These are phyloP conservation scores for Geranium brycei DNA, from an alignment of 345 rosid genomes.

Conservation along the genomic window DNA sequence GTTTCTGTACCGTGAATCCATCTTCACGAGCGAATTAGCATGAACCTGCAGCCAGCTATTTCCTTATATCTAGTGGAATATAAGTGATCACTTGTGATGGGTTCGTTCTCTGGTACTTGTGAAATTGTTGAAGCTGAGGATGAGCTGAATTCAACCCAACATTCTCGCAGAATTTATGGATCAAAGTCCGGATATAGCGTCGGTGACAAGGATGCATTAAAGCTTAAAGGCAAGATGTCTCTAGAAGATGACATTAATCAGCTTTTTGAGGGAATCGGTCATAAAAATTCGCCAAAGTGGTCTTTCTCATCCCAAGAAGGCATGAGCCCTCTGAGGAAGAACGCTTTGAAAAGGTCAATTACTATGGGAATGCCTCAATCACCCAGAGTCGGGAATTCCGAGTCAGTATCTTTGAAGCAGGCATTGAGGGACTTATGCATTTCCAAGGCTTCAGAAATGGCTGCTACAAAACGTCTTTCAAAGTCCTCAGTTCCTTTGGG, in stretches of 20 bases:
- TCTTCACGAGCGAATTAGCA: no score
- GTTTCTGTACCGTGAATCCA: no score
- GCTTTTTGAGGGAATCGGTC: conserved; percentile 66
- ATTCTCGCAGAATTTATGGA: conserved; percentile 30
- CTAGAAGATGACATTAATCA: conserved; percentile 72
- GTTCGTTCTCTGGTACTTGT: conserved; percentile 42
- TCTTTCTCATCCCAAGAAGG: conserved; percentile 36
- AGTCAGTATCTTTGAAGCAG: conserved; percentile 69
- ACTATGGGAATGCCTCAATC: conserved; percentile 48
- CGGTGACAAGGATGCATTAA: conserved; percentile 28
- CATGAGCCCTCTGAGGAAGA: conserved; percentile 43
- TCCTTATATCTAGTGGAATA: no score
- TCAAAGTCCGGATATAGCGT: conserved; percentile 25
- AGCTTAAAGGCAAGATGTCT: conserved; percentile 44
- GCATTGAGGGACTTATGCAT: conserved; percentile 80
- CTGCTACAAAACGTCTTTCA: conserved; percentile 23
- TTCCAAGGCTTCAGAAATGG: conserved; percentile 93
- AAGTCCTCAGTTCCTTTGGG: conserved; percentile 1
- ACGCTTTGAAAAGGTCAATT: conserved; percentile 59
- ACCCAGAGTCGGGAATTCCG: conserved; percentile 53
- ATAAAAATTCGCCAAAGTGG: conserved; percentile 44
- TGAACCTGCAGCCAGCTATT: no score
- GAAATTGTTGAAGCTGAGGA: conserved; percentile 75
- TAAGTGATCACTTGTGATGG: conserved; percentile 26
- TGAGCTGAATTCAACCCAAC: conserved; percentile 27